A percentile compares a stretch with the other conserved stretches of the same genome.
Conservation (phyloP, 176 grass and related monocot genomes). For the Avena eriantha region DNA sequence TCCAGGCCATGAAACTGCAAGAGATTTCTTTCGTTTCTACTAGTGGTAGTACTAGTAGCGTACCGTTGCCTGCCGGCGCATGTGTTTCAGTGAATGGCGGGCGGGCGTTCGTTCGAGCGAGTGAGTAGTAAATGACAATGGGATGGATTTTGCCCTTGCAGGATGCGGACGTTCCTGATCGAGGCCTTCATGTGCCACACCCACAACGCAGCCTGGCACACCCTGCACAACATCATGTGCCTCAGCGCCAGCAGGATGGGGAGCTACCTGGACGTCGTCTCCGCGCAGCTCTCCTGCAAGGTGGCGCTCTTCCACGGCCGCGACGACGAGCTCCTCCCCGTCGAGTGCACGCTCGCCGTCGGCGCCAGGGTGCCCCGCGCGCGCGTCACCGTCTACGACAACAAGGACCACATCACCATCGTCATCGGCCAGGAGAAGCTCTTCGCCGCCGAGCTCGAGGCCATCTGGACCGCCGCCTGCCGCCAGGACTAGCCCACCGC, state of each 20-base stretch:
- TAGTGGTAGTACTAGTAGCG: not conserved
- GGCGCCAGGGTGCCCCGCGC: conserved; percentile 63
- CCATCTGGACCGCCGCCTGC: conserved; percentile 56
- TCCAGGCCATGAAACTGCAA: not conserved
- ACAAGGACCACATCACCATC: conserved; percentile 92
- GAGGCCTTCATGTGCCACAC: conserved; percentile 98
- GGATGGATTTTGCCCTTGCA: conserved; percentile 8
- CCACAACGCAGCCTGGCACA: conserved; percentile 98
- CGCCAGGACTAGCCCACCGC: not conserved
- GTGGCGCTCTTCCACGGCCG: conserved; percentile 80
- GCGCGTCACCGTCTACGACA: conserved; percentile 66
- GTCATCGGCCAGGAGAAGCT: conserved; percentile 75
- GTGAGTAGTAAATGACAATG: too few relatives aligned
- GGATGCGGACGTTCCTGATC: conserved; percentile 77
- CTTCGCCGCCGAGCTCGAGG: conserved; percentile 92
- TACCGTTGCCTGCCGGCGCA: not conserved
- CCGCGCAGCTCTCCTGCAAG: conserved; percentile 55
- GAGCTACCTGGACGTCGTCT: conserved; percentile 67
- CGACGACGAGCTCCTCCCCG: conserved; percentile 87
- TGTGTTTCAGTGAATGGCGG: not conserved
- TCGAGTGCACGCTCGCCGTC: conserved; percentile 68
- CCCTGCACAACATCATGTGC: conserved; percentile 97
- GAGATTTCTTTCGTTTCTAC: not conserved
- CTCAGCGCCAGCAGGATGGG: conserved; percentile 71
- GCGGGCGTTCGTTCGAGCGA: too few relatives aligned